Percentiles rank a stretch among this genome's conserved stretches.
phyloP scores from a whole-genome alignment of 768 basidiomycete species.

The Suillus ampliporus region DNA sequence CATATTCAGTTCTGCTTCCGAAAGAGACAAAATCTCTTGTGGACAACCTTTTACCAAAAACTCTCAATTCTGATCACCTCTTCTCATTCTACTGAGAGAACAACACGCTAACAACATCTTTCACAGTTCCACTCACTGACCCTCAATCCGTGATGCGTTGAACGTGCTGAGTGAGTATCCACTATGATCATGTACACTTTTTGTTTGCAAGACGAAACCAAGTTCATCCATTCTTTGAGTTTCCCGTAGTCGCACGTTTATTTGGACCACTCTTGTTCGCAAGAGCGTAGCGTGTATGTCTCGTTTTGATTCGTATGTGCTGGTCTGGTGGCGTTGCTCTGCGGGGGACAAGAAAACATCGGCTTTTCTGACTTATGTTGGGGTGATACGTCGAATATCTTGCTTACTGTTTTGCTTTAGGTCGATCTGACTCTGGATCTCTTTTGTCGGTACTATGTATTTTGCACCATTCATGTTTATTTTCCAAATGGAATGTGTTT shows the following conservation, averaged over 20 bases:
- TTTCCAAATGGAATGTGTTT: not conserved
- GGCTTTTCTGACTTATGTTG: constrained; percentile 64
- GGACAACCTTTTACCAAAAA: constrained; percentile 61
- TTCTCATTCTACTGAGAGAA: not conserved
- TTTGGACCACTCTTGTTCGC: constrained; percentile 42
- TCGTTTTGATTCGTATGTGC: constrained; percentile 57
- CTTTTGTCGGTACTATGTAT: not conserved
- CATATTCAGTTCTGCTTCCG: constrained; percentile 85
- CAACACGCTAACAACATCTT: constrained; percentile 10
- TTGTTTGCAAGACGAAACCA: constrained; percentile 61
- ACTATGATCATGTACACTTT: not conserved
- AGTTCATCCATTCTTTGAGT: constrained; percentile 90
- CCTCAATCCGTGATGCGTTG: not conserved
- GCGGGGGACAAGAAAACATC: constrained; percentile 59
- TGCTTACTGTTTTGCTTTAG: not conserved
- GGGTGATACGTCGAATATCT: not conserved
- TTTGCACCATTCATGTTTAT: not conserved
- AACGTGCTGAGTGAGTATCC: constrained; percentile 20
- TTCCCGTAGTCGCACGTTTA: constrained; percentile 41
- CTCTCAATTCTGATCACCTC: constrained; percentile 53
- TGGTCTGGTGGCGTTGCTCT: constrained; percentile 40
- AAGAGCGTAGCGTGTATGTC: constrained; percentile 40
- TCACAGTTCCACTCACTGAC: not conserved
- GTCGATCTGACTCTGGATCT: too few relatives aligned
- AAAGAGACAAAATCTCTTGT: constrained; percentile 77